phyloP scores from a whole-genome alignment of 768 basidiomycete species.

The Tulasnella sp. region DNA sequence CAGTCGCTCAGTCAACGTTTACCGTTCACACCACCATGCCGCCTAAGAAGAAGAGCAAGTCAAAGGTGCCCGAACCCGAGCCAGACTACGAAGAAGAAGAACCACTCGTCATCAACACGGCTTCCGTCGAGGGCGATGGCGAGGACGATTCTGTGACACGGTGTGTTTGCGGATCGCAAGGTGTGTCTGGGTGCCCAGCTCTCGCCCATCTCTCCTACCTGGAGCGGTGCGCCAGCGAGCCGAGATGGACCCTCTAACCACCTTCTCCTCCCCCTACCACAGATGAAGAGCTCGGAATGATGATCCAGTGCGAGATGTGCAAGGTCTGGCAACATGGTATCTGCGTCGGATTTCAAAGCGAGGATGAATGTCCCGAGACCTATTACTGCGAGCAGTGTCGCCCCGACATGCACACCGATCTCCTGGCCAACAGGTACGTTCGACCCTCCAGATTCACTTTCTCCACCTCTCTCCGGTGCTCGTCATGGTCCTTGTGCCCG shows the following conservation, averaged over 20 bases:
- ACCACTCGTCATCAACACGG: constrained; percentile 4
- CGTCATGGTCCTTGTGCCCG: neutral
- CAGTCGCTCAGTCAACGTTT: neutral
- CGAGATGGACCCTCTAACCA: neutral
- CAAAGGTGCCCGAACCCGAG: constrained; percentile 24
- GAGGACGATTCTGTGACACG: constrained; percentile 60
- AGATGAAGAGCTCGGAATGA: constrained; percentile 73
- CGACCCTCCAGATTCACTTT: neutral
- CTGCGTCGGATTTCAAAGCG: constrained; percentile 88
- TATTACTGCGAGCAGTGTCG: constrained; percentile 94
- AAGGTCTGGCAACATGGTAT: constrained; percentile 97
- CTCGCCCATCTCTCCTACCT: neutral
- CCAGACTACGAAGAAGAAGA: constrained; percentile 29
- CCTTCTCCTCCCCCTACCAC: neutral
- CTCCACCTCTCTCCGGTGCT: constrained; percentile 33
- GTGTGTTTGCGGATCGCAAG: constrained; percentile 65
- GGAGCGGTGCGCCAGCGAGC: neutral
- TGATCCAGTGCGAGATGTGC: constrained; percentile 97
- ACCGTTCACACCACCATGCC: constrained; percentile 17
- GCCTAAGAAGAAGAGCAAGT: constrained; percentile 27
- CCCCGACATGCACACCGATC: constrained; percentile 77
- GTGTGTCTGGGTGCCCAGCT: neutral
- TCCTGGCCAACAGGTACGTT: constrained; percentile 47
- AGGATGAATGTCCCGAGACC: constrained; percentile 67
- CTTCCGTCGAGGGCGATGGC: constrained; percentile 48